Conservation (phyloP, 2,329 filamentous ascomycete species). For the Alternaria sp. region DNA sequence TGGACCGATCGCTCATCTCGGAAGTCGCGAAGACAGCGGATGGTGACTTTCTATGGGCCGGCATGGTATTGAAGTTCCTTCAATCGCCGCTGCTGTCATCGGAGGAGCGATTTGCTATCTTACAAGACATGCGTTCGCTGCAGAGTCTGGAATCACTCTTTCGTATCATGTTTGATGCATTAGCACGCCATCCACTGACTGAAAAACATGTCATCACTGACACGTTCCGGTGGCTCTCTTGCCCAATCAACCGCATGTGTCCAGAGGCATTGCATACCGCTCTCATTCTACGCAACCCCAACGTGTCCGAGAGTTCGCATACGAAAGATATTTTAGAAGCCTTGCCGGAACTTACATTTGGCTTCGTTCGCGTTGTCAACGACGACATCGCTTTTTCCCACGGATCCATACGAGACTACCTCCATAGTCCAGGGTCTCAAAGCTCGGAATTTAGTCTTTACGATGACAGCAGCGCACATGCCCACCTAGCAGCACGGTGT, state of each 20-base stretch:
- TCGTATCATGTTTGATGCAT: conserved; percentile 27
- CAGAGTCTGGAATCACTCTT: conserved; percentile 35
- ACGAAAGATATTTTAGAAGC: conserved; percentile 21
- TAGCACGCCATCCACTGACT: conserved; percentile 22
- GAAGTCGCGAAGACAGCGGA: conserved; percentile 27
- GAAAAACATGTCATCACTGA: conserved; percentile 35
- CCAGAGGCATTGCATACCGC: conserved; percentile 31
- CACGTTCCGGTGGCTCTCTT: conserved; percentile 38
- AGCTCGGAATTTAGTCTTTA: conserved; percentile 34
- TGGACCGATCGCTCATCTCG: conserved; percentile 34
- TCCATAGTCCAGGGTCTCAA: conserved; percentile 28
- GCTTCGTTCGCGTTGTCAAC: conserved; percentile 32
- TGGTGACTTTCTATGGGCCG: conserved; percentile 43
- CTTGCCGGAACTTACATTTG: conserved; percentile 35
- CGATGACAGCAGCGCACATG: conserved; percentile 36
- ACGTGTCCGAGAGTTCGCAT: neutral
- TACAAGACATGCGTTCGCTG: conserved; percentile 28
- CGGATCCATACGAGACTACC: conserved; percentile 35
- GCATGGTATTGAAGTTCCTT: conserved; percentile 33
- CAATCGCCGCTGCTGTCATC: conserved; percentile 35
- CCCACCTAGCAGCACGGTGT: conserved; percentile 39
- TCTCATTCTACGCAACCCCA: conserved; percentile 20
- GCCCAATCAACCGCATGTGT: conserved; percentile 32
- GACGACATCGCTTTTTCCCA: conserved; percentile 34
- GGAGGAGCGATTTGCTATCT: conserved; percentile 30